phyloP scores from a whole-genome alignment of 1,284 basidiomycete genomes.

The Rhodotorula sp. region DNA sequence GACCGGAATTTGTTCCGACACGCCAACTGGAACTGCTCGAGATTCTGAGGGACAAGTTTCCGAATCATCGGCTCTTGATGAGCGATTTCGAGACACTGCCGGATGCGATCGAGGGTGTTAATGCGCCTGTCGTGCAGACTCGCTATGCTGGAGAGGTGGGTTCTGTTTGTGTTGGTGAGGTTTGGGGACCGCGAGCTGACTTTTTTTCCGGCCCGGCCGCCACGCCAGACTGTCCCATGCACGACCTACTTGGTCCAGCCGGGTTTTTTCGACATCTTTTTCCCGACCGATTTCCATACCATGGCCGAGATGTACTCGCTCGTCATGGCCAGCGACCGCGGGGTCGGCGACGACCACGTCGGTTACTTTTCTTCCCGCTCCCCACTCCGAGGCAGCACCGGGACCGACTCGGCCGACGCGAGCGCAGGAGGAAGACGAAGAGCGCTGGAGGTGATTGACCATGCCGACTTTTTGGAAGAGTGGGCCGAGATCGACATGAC shows the following conservation, averaged over 20 bases:
- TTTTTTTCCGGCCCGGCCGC: neutral
- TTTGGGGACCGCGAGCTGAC: too few species aligned
- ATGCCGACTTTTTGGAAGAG: slow-evolving; percentile 76
- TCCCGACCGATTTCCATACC: slow-evolving; percentile 87
- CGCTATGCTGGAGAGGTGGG: slow-evolving; percentile 72
- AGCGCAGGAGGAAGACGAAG: neutral
- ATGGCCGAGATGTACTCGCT: slow-evolving; percentile 85
- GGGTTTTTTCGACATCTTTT: slow-evolving; percentile 99
- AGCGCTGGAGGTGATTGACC: slow-evolving; percentile 70
- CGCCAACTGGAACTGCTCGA: slow-evolving; percentile 82
- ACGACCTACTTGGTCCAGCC: slow-evolving; percentile 88
- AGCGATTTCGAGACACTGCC: slow-evolving; percentile 90
- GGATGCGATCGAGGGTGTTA: slow-evolving; percentile 77
- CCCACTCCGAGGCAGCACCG: slow-evolving; percentile 48
- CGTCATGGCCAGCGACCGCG: slow-evolving; percentile 54
- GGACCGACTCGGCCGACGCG: neutral
- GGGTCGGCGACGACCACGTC: neutral
- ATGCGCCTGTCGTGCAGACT: slow-evolving; percentile 96
- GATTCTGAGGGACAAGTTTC: slow-evolving; percentile 79
- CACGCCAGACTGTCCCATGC: slow-evolving; percentile 64
- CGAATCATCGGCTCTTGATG: slow-evolving; percentile 84
- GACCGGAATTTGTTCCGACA: slow-evolving; percentile 90
- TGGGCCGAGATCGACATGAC: slow-evolving; percentile 73
- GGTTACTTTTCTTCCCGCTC: slow-evolving; percentile 53
- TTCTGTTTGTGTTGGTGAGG: too few species aligned